These are phyloP conservation scores for Trichoderma brevicompactum DNA, from an alignment of 2,329 filamentous ascomycete species.

Conservation along the genomic window DNA sequence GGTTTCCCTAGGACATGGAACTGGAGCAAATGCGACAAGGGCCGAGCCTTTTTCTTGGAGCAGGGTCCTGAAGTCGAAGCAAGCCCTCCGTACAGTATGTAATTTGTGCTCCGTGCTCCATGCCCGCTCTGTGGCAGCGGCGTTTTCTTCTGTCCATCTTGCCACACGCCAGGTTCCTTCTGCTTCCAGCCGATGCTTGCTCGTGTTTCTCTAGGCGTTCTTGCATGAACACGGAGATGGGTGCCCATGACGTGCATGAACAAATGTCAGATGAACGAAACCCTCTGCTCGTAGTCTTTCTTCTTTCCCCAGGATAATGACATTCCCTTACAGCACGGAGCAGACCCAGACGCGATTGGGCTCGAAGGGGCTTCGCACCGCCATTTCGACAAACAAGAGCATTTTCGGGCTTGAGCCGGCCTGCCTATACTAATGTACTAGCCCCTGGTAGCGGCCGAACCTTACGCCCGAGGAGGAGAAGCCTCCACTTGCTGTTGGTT, in stretches of 20 bases:
- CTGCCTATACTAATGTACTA: constrained; percentile 1
- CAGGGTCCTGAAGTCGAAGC: constrained; percentile 6
- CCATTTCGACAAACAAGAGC: constrained; percentile 20
- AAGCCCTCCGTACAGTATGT: neutral
- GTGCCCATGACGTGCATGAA: constrained; percentile 22
- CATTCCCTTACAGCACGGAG: neutral
- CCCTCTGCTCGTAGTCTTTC: neutral
- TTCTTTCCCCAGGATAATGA: neutral
- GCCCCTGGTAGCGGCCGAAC: constrained; percentile 22
- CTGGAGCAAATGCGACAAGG: constrained; percentile 32
- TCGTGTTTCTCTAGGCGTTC: neutral
- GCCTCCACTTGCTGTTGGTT: constrained; percentile 13
- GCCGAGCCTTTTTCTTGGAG: constrained; percentile 9
- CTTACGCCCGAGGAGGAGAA: constrained; percentile 16
- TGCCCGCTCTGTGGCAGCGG: neutral
- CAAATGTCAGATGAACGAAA: constrained; percentile 16
- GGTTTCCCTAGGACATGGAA: constrained; percentile 38
- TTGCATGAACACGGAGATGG: constrained; percentile 26
- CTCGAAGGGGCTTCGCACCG: constrained; percentile 10
- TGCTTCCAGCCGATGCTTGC: constrained; percentile 5
- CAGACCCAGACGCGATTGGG: neutral
- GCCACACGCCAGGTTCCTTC: neutral
- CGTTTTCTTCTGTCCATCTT: neutral
- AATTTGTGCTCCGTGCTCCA: neutral
- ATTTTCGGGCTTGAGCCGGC: neutral